Conservation (phyloP, 2,329 filamentous ascomycete genomes). For the Gaeumannomyces tritici region DNA sequence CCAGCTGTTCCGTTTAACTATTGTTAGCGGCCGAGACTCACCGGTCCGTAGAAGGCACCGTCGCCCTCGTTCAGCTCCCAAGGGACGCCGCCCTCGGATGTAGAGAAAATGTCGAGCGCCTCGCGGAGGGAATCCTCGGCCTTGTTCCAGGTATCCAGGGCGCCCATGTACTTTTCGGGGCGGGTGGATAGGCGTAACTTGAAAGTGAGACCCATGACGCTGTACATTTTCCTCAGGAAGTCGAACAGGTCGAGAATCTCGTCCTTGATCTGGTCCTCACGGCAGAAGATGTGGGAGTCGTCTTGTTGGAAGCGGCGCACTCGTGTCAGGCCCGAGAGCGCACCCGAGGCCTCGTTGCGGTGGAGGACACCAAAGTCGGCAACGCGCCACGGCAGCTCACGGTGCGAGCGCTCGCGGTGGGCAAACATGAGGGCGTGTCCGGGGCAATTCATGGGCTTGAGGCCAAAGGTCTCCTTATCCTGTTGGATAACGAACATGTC, state of each 20-base stretch:
- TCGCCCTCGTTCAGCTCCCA: slow-evolving; percentile 95
- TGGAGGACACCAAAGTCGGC: slow-evolving; percentile 79
- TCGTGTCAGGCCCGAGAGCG: slow-evolving; percentile 71
- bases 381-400: slow-evolving; percentile 73
- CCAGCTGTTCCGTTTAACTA: background rate
- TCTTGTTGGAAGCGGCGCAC: slow-evolving; percentile 86
- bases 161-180: slow-evolving; percentile 78
- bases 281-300: slow-evolving; percentile 78
- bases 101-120: slow-evolving; percentile 69
- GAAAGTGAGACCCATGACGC: slow-evolving; percentile 80
- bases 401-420: slow-evolving; percentile 62
- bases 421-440: slow-evolving; percentile 81
- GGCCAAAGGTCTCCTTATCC: slow-evolving; percentile 55
- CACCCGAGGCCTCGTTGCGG: slow-evolving; percentile 75
- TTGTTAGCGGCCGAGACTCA: slow-evolving; percentile 78
- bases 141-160: slow-evolving; percentile 77
- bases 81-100: slow-evolving; percentile 41
- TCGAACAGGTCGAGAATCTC: slow-evolving; percentile 82
- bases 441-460: slow-evolving; percentile 81
- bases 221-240: slow-evolving; percentile 67
- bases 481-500: slow-evolving; percentile 74
- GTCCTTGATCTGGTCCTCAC: slow-evolving; percentile 61
- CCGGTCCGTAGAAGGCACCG: slow-evolving; percentile 91
- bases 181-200: slow-evolving; percentile 91
- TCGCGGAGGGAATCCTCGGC: slow-evolving; percentile 74